Conservation (phyloP, 2,329 filamentous ascomycete genomes). For the Paracorniculantispora psalliotae region DNA sequence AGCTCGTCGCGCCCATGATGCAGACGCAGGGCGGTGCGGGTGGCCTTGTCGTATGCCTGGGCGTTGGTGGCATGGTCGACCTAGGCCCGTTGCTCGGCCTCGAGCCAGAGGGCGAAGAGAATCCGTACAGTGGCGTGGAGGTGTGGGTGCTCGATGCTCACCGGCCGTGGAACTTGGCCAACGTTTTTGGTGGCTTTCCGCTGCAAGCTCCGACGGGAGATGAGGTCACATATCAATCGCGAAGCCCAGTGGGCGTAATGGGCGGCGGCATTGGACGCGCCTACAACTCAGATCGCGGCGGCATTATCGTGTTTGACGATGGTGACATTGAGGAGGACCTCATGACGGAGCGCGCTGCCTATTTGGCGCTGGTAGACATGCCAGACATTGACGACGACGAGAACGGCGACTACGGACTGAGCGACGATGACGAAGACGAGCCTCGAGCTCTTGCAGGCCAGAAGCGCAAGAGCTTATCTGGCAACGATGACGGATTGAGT, state of each 20-base stretch:
- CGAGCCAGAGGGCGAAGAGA: conserved; percentile 56
- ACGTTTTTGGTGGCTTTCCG: conserved; percentile 78
- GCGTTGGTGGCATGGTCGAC: conserved; percentile 88
- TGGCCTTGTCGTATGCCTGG: conserved; percentile 85
- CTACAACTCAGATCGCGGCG: conserved; percentile 76
- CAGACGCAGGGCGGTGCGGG: conserved; percentile 77
- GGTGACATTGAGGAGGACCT: conserved; percentile 89
- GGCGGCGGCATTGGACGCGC: conserved; percentile 65
- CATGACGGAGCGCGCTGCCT: conserved; percentile 69
- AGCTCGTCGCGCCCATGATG: conserved; percentile 82
- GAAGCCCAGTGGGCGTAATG: conserved; percentile 61
- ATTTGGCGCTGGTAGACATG: conserved; percentile 83
- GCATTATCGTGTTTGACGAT: conserved; percentile 92
- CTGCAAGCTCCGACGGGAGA: conserved; percentile 47
- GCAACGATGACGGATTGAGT: conserved; percentile 64
- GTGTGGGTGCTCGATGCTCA: conserved; percentile 92
- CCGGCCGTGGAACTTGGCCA: conserved; percentile 89
- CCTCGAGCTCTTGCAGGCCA: conserved; percentile 51
- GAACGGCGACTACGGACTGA: conserved; percentile 56
- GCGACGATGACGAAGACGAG: conserved; percentile 50
- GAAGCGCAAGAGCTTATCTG: conserved; percentile 78
- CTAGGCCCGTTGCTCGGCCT: conserved; percentile 75
- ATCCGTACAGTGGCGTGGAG: conserved; percentile 75
- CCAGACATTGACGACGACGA: conserved; percentile 80
- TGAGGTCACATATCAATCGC: conserved; percentile 41